Conservation (phyloP, 208 protist genomes). For the Acanthamoeba castellanii region DNA sequence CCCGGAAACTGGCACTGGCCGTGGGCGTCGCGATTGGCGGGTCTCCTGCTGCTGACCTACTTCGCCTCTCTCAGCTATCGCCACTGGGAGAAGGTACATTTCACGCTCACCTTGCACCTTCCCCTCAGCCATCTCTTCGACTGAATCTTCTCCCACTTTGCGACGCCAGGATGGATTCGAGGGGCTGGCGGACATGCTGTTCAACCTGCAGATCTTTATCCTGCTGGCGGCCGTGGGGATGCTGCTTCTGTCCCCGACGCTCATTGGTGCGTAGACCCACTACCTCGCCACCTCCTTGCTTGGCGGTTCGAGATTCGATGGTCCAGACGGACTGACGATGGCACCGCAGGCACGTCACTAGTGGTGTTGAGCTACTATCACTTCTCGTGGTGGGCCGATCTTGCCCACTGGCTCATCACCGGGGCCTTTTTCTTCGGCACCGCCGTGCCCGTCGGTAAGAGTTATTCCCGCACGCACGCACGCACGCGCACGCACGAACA, state of each 20-base stretch:
- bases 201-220: conserved; percentile 26
- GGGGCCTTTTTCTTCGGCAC: not conserved
- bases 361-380: conserved; percentile 45
- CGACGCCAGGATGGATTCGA: not conserved
- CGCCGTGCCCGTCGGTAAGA: not conserved
- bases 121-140: not conserved
- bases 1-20: conserved; percentile 7
- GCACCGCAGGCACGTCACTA: not conserved
- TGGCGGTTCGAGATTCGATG: too few species aligned
- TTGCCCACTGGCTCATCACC: not conserved
- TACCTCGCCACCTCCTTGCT: not conserved
- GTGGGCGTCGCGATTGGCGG: not conserved
- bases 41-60: not conserved
- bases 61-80: not conserved
- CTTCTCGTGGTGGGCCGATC: conserved; percentile 22
- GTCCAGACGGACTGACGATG: not conserved
- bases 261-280: not conserved
- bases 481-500: not conserved
- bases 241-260: not conserved
- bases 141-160: not conserved
- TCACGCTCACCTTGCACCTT: too few species aligned
- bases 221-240: not conserved
- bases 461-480: too few species aligned
- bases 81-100: not conserved
- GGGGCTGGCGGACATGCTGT: not conserved